Conservation (phyloP, 2,329 filamentous ascomycete species). For the Orbilia javanica region DNA sequence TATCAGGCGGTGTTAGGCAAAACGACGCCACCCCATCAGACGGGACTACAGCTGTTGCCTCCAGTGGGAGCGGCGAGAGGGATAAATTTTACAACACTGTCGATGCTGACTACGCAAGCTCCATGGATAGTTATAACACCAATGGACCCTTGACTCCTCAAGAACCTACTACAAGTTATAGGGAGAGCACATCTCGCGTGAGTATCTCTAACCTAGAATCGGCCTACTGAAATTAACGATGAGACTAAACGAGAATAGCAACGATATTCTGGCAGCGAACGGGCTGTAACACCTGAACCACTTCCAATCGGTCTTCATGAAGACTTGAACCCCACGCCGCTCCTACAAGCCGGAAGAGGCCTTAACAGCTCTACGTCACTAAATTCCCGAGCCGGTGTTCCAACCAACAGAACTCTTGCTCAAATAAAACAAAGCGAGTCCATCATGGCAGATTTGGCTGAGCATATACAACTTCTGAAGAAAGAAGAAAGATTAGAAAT, state of each 20-base stretch:
- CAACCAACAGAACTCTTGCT: no score
- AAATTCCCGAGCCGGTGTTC: background rate
- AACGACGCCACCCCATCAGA: background rate
- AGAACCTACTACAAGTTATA: background rate
- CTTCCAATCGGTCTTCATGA: background rate
- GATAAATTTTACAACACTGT: background rate
- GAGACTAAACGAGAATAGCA: background rate
- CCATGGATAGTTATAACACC: no score
- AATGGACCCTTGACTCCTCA: no score
- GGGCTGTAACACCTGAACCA: background rate
- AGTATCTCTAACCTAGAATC: background rate
- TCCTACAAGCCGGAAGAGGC: background rate
- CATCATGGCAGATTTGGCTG: background rate
- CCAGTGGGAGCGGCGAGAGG: background rate
- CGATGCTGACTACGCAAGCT: background rate
- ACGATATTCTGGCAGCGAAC: background rate
- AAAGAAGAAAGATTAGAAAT: background rate
- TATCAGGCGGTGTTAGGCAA: background rate
- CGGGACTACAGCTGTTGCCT: no score
- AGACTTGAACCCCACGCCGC: background rate
- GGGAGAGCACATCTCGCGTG: background rate
- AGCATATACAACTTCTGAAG: background rate
- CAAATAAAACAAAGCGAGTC: background rate
- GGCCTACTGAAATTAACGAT: background rate
- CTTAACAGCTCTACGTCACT: background rate